Evolutionary conservation across 108 stramenopile genomes (phyloP).

Genomic region (Skeletonema menzelii): DNA sequence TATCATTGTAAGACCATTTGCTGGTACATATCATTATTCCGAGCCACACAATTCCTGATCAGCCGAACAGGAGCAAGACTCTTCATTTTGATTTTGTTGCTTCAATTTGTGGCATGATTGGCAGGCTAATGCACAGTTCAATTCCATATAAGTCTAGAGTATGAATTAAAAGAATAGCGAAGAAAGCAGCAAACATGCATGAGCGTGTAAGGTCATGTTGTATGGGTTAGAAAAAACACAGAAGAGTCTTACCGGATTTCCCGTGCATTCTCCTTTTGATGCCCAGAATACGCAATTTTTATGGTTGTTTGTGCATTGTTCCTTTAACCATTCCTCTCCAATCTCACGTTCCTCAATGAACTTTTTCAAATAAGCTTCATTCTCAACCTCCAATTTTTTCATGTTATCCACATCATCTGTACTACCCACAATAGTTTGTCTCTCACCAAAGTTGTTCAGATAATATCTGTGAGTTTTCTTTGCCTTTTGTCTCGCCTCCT

Average conservation of each 20-base stretch:
- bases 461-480: background rate
- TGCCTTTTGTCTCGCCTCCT: background rate
- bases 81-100: background rate
- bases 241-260: slow-evolving; percentile 13
- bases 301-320: slow-evolving; percentile 8
- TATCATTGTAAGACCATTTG: background rate
- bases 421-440: slow-evolving; percentile 4
- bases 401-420: background rate
- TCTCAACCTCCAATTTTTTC: background rate
- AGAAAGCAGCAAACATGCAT: background rate
- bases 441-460: background rate
- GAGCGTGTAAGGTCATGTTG: background rate
- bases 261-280: slow-evolving; percentile 1
- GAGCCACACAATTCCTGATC: background rate
- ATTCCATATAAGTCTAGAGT: background rate
- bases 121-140: slow-evolving; percentile 2
- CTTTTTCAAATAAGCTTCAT: slow-evolving; percentile 5
- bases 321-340: background rate
- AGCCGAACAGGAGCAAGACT: background rate
- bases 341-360: background rate
- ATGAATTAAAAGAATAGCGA: background rate
- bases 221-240: background rate
- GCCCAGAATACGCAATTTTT: slow-evolving; percentile 13
- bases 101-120: slow-evolving; percentile 2
- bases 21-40: background rate